Percentiles rank a stretch among this genome's conserved stretches.
Evolutionary conservation across 2,329 filamentous ascomycete genomes (phyloP).

Genomic region (Botryosphaeria dothidea): DNA sequence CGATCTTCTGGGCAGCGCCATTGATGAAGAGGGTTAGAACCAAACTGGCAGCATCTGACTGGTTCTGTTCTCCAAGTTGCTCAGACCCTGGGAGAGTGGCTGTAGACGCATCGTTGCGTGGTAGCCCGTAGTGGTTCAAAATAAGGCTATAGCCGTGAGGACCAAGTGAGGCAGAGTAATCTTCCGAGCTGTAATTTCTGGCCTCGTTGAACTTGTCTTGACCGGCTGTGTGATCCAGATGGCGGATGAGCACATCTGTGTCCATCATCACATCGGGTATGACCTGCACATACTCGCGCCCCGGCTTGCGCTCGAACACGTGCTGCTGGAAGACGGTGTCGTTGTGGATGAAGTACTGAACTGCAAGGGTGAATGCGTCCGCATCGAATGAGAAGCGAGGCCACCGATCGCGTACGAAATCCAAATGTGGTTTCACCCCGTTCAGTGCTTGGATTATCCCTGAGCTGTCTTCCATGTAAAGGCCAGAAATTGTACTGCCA

Average conservation of each 20-base stretch:
- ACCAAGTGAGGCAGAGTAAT: not conserved
- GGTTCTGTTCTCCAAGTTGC: not conserved
- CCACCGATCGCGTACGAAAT: conserved; percentile 10
- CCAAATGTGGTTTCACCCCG: not conserved
- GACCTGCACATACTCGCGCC: not conserved
- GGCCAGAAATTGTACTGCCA: not conserved
- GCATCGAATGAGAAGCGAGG: not conserved
- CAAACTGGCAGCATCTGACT: not conserved
- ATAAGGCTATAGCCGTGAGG: not conserved
- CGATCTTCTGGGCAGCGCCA: not conserved
- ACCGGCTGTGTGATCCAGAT: not conserved
- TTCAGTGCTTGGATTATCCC: not conserved
- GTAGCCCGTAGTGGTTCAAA: not conserved
- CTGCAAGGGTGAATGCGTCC: not conserved
- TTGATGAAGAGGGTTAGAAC: conserved; percentile 2
- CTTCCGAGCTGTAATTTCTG: not conserved
- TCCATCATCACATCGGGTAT: conserved; percentile 1
- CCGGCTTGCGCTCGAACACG: not conserved
- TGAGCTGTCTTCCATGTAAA: not conserved
- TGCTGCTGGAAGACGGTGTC: not conserved
- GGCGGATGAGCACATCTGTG: conserved; percentile 2
- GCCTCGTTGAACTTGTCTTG: not conserved
- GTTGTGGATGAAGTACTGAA: conserved; percentile 1
- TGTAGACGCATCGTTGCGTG: not conserved
- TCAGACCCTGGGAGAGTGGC: not conserved